Base-by-base conservation (phyloP, 306 rosid genomes). In the Oxytropis ochrocephala region DNA sequence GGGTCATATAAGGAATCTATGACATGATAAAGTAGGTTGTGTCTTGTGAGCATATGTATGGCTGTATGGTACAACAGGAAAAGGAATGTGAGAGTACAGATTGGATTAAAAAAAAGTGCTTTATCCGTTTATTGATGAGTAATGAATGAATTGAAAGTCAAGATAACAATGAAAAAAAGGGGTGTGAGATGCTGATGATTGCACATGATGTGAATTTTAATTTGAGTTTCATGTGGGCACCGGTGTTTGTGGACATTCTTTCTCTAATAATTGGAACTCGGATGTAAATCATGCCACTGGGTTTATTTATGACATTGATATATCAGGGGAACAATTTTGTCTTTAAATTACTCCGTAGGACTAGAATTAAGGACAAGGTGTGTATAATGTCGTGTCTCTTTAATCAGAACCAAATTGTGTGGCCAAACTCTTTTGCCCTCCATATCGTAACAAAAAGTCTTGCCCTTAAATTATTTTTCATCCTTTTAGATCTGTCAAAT, bases 211-310 rank as follows among this genome's bases (percentile, higher is more conserved):
- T 18, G 33, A 59, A 76, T 80, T 61, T 24, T 43, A 21, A 50
- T 56, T 64, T 38, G 71, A 69, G 78, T 75, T 75, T 46, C 51
- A 64, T 69, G 82, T 82, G 83, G 73, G 79, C 74, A 65, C 74
- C 54, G 7, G 39, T 42, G 55, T 68, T 47, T 59, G 60, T 64
- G 80, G 75, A 78, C 79, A 75, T 81, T 76, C 84, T 66, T 81
- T 76, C 84, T 66, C 65, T 70, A 69, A 81, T 77, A 61, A 75
- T 59, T 72, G 65, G 70, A 47, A 47, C 52, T 24, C 38, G 38
- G 38, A 51, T 41, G 17, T 11, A 52, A 64, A 60, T 51, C 12
- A 52, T 49, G 63, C 75, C 75, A 68, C 59, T 58, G 32, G 6
- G 13, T 60, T 49, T 38, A 49, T 35, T 69, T 5, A 60, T 32